Evolutionary conservation across 371 early-diverging fungal genomes (phyloP).

Genomic region (Mucor plumbeus): DNA sequence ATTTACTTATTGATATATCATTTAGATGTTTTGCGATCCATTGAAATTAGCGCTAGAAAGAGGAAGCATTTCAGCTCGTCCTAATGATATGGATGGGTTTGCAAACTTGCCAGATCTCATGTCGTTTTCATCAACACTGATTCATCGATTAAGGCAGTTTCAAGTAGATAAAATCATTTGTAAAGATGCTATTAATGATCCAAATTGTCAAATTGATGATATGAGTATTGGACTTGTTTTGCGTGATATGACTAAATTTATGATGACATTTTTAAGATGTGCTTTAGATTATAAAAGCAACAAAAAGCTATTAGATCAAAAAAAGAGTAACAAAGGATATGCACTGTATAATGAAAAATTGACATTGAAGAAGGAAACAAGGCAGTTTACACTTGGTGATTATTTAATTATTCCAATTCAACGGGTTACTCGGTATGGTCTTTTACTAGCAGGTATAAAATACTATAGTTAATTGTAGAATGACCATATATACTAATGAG

Average conservation of each 20-base stretch:
- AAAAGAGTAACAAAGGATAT: conserved; percentile 29
- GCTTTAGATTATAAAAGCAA: conserved; percentile 46
- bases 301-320: conserved; percentile 25
- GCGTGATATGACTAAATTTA: conserved; percentile 29
- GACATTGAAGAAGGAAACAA: conserved; percentile 39
- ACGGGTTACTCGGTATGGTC: conserved; percentile 41
- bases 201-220: neutral
- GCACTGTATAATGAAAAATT: conserved; percentile 36
- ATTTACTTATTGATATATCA: neutral
- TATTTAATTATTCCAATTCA: conserved; percentile 52
- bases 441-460: conserved; percentile 41
- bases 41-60: conserved; percentile 30
- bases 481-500: neutral
- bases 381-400: conserved; percentile 40
- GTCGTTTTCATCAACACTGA: conserved; percentile 33
- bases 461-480: neutral
- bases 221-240: conserved; percentile 28
- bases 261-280: conserved; percentile 41
- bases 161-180: neutral
- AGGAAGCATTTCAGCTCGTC: conserved; percentile 23
- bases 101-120: conserved; percentile 37
- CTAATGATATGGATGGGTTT: conserved; percentile 34
- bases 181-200: neutral
- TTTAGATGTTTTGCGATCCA: conserved; percentile 40
- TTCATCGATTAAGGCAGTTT: conserved; percentile 22